Evolutionary conservation across 768 basidiomycete species (phyloP), one percentile per base, ranked within the genome.

Genomic region (Candolleomyces aberdarensis): DNA sequence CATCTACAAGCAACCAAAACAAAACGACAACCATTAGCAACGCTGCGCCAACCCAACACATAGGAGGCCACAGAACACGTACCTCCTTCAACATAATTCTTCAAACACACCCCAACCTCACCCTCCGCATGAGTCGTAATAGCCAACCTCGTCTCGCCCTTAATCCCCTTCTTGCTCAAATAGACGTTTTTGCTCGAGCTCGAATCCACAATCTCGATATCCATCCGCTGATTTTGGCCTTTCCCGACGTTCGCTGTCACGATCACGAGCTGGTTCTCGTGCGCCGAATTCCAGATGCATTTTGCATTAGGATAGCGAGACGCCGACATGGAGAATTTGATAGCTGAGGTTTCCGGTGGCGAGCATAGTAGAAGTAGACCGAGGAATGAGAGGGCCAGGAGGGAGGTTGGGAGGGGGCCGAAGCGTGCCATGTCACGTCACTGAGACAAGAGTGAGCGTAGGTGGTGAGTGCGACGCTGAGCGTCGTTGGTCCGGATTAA

Each of bases 241-340:
- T 88, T 82, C 0, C 88, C 87, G 36, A 96, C 89, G 70, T 97
- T 96, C 48, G 96, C 95, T 0, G 96, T 98, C 65, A 97, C 94
- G 67, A 99, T 93, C 70, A 98, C 93, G 41, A 98, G 88, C 6
- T 92, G 84, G 67, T 94, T 87, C 6, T 82, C 76, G 69, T 95
- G 92, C 9, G 88, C 96, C 22, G 89, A 79, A 71, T 99, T 97
- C 97, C 97, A 99, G 60, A 98, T 88, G 75, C 96, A 98, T 75
- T 94, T 95, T 64, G 83, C 69, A 29, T 80, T 75, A 0, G 96
- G 96, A 65, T 88, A 84, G 62, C 86, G 85, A 63, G 81, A 82
- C 0, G 94, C 86, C 32, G 76, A 83, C 22, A 97, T 78, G 41
- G 81, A 71, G 74, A 98, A 97, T 75, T 98, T 98, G 76, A 99